Evolutionary conservation across 106 monocot species (phyloP).

Genomic region (Dioscorea alata): DNA sequence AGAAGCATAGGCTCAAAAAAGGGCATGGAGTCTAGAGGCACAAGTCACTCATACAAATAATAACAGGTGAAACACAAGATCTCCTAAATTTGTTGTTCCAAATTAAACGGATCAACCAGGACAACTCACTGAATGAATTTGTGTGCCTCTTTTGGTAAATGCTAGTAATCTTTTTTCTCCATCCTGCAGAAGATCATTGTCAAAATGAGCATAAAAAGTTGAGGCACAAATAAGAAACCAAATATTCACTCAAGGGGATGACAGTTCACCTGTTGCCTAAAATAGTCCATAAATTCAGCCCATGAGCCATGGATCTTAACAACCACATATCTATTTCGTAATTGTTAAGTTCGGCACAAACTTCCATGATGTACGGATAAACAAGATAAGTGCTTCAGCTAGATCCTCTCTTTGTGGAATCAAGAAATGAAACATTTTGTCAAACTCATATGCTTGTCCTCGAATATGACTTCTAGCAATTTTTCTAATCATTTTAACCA

Average conservation of each 20-base stretch:
- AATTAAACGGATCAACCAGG: no score
- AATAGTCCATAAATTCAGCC: constrained; percentile 71
- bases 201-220: no score
- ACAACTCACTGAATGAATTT: constrained; percentile 72
- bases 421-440: no score
- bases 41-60: no score
- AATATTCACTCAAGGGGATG: neutral
- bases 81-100: no score
- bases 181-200: constrained; percentile 21
- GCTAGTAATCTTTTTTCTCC: constrained; percentile 79
- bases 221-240: no score
- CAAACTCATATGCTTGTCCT: no score
- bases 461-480: neutral
- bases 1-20: no score
- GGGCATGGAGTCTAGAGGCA: no score
- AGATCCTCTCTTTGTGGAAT: neutral
- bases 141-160: constrained; percentile 79
- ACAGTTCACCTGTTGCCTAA: constrained; percentile 51
- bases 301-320: constrained; percentile 90
- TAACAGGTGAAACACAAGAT: no score
- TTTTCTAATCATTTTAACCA: neutral
- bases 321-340: constrained; percentile 67
- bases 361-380: no score
- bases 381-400: neutral
- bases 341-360: no score